Conservation (phyloP, 148 eudicot genomes). For the Selenicereus undatus region DNA sequence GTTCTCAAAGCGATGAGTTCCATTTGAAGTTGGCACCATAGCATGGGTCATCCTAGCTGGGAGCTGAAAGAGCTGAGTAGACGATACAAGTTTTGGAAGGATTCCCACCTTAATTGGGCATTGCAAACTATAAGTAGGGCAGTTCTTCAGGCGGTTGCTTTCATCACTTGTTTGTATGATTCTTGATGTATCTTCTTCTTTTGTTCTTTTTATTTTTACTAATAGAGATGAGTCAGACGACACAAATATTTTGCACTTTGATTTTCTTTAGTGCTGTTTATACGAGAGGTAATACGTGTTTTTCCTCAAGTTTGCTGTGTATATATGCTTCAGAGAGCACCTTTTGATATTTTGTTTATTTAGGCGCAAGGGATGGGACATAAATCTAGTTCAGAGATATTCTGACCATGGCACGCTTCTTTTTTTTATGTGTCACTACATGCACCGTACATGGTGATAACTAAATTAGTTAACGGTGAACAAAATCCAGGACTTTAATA, state of each 20-base stretch:
- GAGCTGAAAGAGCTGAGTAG: background rate
- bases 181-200: background rate
- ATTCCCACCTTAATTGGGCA: background rate
- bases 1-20: constrained; percentile 58
- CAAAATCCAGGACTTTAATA: no score
- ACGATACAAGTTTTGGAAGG: background rate
- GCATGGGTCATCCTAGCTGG: constrained; percentile 8
- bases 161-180: constrained; percentile 24
- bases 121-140: constrained; percentile 6
- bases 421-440: no score
- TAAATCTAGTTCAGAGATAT: no score
- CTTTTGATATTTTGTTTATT: no score
- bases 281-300: constrained; percentile 5
- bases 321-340: no score
- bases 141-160: constrained; percentile 14
- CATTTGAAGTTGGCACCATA: background rate
- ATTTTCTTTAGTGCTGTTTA: background rate
- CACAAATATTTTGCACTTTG: background rate
- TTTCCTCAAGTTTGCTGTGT: background rate
- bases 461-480: no score
- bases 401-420: no score
- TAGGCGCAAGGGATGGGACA: no score
- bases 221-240: constrained; percentile 8
- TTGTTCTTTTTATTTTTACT: constrained; percentile 12
- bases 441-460: no score